Base-by-base conservation (phyloP, 345 rosid species). In the Mallotus nudiflorus region DNA sequence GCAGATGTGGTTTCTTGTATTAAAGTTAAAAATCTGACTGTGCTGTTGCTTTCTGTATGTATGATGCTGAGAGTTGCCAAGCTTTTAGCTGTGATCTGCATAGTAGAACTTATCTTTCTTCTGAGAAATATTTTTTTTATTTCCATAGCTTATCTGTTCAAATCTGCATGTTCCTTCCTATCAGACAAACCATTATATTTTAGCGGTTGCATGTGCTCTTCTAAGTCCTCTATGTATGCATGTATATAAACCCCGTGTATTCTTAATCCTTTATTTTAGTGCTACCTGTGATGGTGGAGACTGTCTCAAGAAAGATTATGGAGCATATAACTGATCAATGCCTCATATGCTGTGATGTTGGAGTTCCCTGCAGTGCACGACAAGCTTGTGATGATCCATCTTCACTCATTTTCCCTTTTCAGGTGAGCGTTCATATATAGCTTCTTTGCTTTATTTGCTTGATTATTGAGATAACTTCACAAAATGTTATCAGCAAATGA, bases 311-410 rank as follows among this genome's bases (percentile, higher is more conserved):
- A 75, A 89, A 85, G 86, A 87, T 96, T 37, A 65, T 80, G 84
- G 94, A 91, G 83, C 99, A 96, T 83, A 89, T 96, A 66, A 81
- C 89, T 56, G 97, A 89, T 52, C 94, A 82, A 68, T 96, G 96
- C 77, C 94, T 92, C 46, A 61, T 92, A 58, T 96, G 99, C 80
- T 96, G 98, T 75, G 99, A 96, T 62, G 93, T 89, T 15, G 98
- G 99, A 78, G 70, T 86, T 57, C 92, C 98, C 16, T 96, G 99
- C 81, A 71, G 81, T 58, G 96, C 93, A 40, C 87, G 90, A 64
- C 99, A 86, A 78, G 89, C 94, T 79, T 96, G 99, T 75, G 71
- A 79, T 33, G 95, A 96, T 72, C 96, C 96, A 65, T 88, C 99
- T 37, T 88, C 94, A 67, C 90, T 96, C 76, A 96, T 92, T 72